phyloP scores from a whole-genome alignment of 176 grass and related monocot species.

The Cenchrus americanus region DNA sequence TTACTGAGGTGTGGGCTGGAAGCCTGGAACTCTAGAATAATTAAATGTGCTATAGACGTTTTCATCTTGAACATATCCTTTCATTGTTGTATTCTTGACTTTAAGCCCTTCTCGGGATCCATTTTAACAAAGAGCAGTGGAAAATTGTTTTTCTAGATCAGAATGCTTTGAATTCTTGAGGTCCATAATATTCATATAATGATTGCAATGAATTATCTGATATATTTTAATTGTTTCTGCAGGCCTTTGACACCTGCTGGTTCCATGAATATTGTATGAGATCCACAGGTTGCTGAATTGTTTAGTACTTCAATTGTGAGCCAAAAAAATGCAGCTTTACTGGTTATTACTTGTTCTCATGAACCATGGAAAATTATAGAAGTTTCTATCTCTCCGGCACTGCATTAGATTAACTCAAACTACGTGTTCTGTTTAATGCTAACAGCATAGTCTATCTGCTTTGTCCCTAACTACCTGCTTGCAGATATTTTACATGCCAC shows the following conservation, averaged over 20 bases:
- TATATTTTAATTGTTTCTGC: background rate
- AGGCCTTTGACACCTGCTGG: background rate
- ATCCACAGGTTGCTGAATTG: slow-evolving; percentile 10
- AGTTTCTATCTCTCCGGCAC: background rate
- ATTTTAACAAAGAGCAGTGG: background rate
- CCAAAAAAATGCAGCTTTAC: background rate
- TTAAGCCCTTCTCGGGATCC: background rate
- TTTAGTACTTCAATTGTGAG: background rate
- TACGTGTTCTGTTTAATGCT: background rate
- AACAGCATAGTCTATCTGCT: background rate
- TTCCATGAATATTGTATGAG: slow-evolving; percentile 9
- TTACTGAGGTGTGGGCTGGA: background rate
- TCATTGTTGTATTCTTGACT: background rate
- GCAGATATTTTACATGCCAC: slow-evolving; percentile 8
- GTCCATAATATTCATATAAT: background rate
- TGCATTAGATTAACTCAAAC: slow-evolving; percentile 17
- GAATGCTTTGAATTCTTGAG: background rate
- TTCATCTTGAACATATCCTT: background rate
- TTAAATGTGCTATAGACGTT: background rate
- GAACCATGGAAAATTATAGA: background rate
- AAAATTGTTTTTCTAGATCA: background rate
- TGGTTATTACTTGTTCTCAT: background rate
- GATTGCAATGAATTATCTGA: background rate
- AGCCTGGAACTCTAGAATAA: background rate
- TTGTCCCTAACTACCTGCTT: slow-evolving; percentile 14